Conservation (phyloP, 208 protist genomes). For the Leishmania arabica region DNA sequence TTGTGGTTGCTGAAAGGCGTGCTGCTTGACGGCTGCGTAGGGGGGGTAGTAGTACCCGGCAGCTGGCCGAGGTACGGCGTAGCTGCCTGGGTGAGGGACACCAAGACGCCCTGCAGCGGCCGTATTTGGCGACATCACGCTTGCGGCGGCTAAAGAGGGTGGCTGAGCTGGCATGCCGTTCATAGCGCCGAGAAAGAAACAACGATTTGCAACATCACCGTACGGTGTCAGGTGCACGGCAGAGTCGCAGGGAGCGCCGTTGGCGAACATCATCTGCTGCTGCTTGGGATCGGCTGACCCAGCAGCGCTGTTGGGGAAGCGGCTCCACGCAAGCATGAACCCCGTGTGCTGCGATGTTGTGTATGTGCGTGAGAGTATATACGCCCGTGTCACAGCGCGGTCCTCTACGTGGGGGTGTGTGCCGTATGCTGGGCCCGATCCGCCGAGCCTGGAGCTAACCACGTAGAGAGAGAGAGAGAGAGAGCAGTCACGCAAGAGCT, state of each 20-base stretch:
- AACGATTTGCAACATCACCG: background rate
- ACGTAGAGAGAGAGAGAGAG: background rate
- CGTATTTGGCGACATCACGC: background rate
- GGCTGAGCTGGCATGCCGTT: too few relatives aligned
- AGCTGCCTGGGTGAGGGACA: background rate
- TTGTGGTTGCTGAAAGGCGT: background rate
- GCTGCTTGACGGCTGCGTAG: background rate
- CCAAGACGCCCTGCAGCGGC: background rate
- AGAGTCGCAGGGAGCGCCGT: background rate
- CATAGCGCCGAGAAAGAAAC: background rate
- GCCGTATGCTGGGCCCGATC: background rate
- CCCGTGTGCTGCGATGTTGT: background rate
- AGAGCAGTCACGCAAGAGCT: background rate
- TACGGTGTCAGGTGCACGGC: background rate
- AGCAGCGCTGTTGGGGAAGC: background rate
- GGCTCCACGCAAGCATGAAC: background rate
- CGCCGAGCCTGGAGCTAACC: background rate
- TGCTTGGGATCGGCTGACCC: background rate
- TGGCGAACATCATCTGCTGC: slow-evolving; percentile 8
- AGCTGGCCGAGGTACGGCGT: background rate
- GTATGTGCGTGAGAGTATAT: background rate
- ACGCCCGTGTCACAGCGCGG: background rate
- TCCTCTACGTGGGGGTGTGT: background rate
- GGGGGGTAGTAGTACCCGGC: slow-evolving; percentile 1
- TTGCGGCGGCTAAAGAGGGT: background rate